Base-by-base conservation (phyloP, 768 basidiomycete genomes). In the Russula vinacea region DNA sequence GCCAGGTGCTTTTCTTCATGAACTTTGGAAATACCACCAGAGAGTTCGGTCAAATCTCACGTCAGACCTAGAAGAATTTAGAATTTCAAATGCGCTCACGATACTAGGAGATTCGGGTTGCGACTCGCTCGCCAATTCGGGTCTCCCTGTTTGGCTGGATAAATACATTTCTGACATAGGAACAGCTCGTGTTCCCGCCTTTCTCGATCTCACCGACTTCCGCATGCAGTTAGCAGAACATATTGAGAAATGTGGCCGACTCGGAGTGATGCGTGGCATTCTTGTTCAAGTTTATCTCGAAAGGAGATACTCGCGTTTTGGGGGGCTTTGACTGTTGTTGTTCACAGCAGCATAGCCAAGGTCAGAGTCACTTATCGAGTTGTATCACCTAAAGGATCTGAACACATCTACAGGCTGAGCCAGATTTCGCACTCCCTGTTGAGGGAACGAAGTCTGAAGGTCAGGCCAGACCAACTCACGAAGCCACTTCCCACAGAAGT, bases 171-270 rank as follows among this genome's bases (percentile, higher is more conserved):
- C 45, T 19, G 3, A n/a, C 8, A 11, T 42, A 19, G 40, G 17
- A 42, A 8, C 40, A 7, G 17, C 0, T 8, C 1, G 7, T 7
- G 1, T 8, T 8, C 40, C 40, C 17, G 17, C 6, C 40, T 42
- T 8, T 19, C 45, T 47, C 45, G n/a, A 22, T 5, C n/a, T 11
- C 45, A 22, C 9, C 22, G 1, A n/a, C 45, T n/a, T 47, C 22
- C 4, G 22, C 9, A 11, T 10, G n/a, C 9, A 9, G 8, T 47
- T 47, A 47, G 10, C 13, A 42, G 1, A 7, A 7, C 22, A 47
- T 13, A 11, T 47, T 22, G 1, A 0, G 1, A 19, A 4, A 7
- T 5, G 17, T 14, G 0, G 9, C n/a, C n/a, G n/a, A n/a, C n/a
- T 19, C 2, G 1, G 10, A 8, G 1, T 35, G 35, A 10, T 17